These are phyloP conservation scores for Aristolochia fimbriata DNA, from an alignment of 164 flowering plant species.

Conservation along the genomic window DNA sequence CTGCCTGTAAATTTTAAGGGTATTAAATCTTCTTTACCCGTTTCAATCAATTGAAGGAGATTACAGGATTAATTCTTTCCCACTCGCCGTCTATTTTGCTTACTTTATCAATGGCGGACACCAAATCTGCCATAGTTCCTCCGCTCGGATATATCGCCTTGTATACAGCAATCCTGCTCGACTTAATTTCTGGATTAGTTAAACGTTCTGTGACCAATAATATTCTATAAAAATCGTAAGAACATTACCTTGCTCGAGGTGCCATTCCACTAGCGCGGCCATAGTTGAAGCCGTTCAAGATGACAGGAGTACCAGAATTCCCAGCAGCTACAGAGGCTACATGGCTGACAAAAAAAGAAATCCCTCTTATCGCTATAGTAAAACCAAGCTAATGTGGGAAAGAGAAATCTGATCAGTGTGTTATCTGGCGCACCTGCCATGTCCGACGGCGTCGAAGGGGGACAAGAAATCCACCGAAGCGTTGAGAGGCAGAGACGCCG, in stretches of 20 bases:
- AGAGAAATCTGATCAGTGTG: background rate
- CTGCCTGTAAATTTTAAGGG: slow-evolving; percentile 27
- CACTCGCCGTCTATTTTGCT: background rate
- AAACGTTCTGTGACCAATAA: background rate
- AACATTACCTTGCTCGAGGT: slow-evolving; percentile 62
- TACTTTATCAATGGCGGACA: slow-evolving; percentile 88
- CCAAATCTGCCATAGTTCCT: slow-evolving; percentile 65
- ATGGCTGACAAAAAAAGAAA: slow-evolving; percentile 38
- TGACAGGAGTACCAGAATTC: slow-evolving; percentile 66
- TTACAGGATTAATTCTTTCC: no score
- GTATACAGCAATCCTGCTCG: slow-evolving; percentile 74
- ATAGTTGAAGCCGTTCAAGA: slow-evolving; percentile 62
- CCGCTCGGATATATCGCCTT: slow-evolving; percentile 75
- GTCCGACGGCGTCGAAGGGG: slow-evolving; percentile 92
- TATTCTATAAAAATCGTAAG: background rate
- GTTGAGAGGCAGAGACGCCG: slow-evolving; percentile 45
- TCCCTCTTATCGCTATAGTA: no score
- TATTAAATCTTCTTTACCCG: no score
- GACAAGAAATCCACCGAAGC: slow-evolving; percentile 57
- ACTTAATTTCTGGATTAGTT: background rate
- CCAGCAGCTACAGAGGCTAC: slow-evolving; percentile 94
- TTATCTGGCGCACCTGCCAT: slow-evolving; percentile 57
- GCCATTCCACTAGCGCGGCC: slow-evolving; percentile 93
- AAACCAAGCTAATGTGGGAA: background rate
- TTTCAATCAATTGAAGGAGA: background rate